Base-by-base conservation (phyloP, 2,329 filamentous ascomycete species). In the Colletotrichum caudatum region DNA sequence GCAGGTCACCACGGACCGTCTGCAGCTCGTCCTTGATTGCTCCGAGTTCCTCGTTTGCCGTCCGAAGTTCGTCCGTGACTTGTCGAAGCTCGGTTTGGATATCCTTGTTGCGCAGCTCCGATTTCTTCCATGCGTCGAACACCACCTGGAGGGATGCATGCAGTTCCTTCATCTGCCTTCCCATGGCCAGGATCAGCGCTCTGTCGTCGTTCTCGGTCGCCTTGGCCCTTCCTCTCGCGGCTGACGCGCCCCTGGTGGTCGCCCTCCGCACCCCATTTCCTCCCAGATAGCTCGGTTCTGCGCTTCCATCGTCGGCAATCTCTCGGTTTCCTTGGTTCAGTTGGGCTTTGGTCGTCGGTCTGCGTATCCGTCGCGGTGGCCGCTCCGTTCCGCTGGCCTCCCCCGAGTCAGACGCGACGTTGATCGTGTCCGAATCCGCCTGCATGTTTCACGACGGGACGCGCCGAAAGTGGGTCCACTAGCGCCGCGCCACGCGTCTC, bases 391-490 rank as follows among this genome's bases (percentile, higher is more conserved):
- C 20, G 33, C 29, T 56, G 11, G 12, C 35, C 8, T 23, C 33
- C 5, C 23, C 37, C 11, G 35, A 37, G 35, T 44, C 37, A 5
- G 56, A 44, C 37, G 23, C 37, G 5, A 41, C 14, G 56, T 44
- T 18, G 37, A 59, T 54, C 18, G 33, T 54, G 33, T 54, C 51
- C 18, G 33, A 20, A 5, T 54, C 56, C n/a, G 20, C 33, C 37
- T 59, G 5, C 37, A 59, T 44, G 20, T 41, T 59, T 44, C 56
- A 29, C 37, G 11, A 44, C 46, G 37, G 56, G 37, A 59, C 56
- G 56, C 56, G 23, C 56, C 56, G 37, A 16, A 44, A 59, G n/a
- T 59, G 23, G 56, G 37, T 44, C 14, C 23, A 44, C 56, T 29
- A 29, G 26, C 26, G 26, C 26, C 26, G 26, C 26, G 26, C 26